Evolutionary conservation across 352 stramenopile species (phyloP).

Genomic region (Phytophthora litchii): DNA sequence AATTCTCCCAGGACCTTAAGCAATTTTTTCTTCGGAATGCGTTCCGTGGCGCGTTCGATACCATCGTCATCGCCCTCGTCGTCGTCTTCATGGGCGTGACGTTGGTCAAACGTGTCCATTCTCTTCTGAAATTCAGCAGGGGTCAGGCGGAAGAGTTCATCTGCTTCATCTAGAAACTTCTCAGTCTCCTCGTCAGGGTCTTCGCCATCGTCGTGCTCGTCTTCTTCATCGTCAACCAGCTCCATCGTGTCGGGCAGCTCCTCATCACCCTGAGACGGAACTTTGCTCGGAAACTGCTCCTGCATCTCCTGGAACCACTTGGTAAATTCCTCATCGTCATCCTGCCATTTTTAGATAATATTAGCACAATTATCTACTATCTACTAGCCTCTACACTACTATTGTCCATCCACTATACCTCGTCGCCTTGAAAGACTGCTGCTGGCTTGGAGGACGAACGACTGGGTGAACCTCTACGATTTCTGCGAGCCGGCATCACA

Average conservation of each 20-base stretch:
- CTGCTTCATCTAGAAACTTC: slow-evolving; percentile 73
- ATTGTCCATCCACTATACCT: slow-evolving; percentile 31
- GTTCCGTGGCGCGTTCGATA: slow-evolving; percentile 68
- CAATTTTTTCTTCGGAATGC: slow-evolving; percentile 75
- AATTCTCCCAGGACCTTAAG: slow-evolving; percentile 74
- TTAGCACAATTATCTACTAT: slow-evolving; percentile 2
- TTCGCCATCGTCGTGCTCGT: slow-evolving; percentile 44
- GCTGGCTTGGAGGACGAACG: slow-evolving; percentile 23
- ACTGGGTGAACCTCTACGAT: slow-evolving; percentile 39
- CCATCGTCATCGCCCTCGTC: slow-evolving; percentile 42
- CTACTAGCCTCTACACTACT: neutral
- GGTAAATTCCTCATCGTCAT: slow-evolving; percentile 46
- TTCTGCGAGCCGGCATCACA: slow-evolving; percentile 43
- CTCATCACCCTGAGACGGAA: slow-evolving; percentile 21
- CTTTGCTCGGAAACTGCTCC: slow-evolving; percentile 38
- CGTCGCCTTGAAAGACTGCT: slow-evolving; percentile 37
- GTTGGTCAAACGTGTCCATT: slow-evolving; percentile 57
- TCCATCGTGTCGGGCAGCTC: slow-evolving; percentile 37
- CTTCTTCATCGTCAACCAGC: slow-evolving; percentile 35
- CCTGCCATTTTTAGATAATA: slow-evolving; percentile 18
- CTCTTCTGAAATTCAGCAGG: slow-evolving; percentile 68
- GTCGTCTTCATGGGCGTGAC: slow-evolving; percentile 36
- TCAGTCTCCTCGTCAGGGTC: slow-evolving; percentile 60
- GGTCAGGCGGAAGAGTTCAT: slow-evolving; percentile 68
- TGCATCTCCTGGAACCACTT: slow-evolving; percentile 60